Evolutionary conservation across 495 filamentous ascomycete species (phyloP), one percentile per base, ranked within the genome.

Genomic region (Aspergillus sclerotioniger): DNA sequence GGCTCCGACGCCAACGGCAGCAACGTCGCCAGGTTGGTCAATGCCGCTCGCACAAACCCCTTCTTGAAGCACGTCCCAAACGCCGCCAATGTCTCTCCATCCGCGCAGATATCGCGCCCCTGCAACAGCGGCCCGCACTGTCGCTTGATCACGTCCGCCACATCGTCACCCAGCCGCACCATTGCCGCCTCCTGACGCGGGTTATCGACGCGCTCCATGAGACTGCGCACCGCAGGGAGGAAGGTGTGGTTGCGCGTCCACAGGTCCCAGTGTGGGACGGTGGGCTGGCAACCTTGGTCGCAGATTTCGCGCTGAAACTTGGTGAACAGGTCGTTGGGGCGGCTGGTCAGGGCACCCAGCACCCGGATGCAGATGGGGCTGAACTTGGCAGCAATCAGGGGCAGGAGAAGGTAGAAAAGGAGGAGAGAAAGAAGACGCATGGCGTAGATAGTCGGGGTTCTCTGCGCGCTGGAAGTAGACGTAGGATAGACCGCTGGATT

Each of bases 171-270:
- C 60, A 77, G 70, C 35, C 71, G 68, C 31, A 74, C 48, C 35
- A 76, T 58, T 13, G 65, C 65, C 6, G 64, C 70, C 48, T 76
- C 73, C 29, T 73, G 62, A 17, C 67, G 67, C 12, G 71, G 70
- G 15, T 68, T 63, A 39, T 73, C 63, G 63, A 75, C 64, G 51
- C 67, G 65, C 6, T 59, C 60, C 64, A 72, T 71, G n/a, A 76
- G 54, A 52, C 58, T 69, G 65, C 70, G 73, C 37, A 76, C 72
- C 10, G 74, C 71, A 45, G 75, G 75, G 8, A 75, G 63, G 49
- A 76, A 77, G 31, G 72, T 67, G 60, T 76, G 72, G 62, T 74
- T 70, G 65, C 72, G 72, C 16, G 75, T 76, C 75, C 75, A 77
- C 39, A 76, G 72, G 55, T 77, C 75, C 75, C 75, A 77, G 54